Evolutionary conservation across 768 basidiomycete genomes (phyloP).

Genomic region (Mycena metata): DNA sequence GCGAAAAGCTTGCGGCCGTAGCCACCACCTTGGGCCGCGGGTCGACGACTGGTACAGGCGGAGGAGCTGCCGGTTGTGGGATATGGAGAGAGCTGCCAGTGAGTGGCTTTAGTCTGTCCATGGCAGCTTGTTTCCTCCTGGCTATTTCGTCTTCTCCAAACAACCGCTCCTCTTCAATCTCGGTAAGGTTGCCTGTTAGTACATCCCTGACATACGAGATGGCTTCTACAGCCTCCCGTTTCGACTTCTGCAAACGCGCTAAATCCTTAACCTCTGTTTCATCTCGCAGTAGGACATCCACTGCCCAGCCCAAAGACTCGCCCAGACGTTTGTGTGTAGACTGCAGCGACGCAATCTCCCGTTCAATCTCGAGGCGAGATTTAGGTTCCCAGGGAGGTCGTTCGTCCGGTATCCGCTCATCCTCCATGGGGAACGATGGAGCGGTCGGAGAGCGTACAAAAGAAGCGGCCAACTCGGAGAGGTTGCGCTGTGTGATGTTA

Average conservation of each 20-base stretch:
- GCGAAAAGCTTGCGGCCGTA: background rate
- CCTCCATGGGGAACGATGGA: constrained; percentile 72
- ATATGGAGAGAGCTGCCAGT: constrained; percentile 37
- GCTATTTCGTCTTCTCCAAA: constrained; percentile 63
- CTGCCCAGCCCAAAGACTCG: constrained; percentile 79
- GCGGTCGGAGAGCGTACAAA: constrained; percentile 71
- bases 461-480: constrained; percentile 85
- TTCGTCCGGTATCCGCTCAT: constrained; percentile 70
- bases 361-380: constrained; percentile 78
- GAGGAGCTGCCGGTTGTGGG: constrained; percentile 49
- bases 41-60: constrained; percentile 55
- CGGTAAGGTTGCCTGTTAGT: constrained; percentile 64
- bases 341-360: constrained; percentile 67
- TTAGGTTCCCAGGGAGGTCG: constrained; percentile 78
- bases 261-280: constrained; percentile 58
- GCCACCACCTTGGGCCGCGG: constrained; percentile 42
- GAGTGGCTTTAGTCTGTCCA: constrained; percentile 27
- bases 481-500: constrained; percentile 70
- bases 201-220: constrained; percentile 85
- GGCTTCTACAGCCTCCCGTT: constrained; percentile 79
- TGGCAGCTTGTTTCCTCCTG: constrained; percentile 39
- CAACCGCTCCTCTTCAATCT: constrained; percentile 77
- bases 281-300: constrained; percentile 77
- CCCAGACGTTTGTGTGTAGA: constrained; percentile 75
- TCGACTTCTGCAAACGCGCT: constrained; percentile 57